Evolutionary conservation across 305 asterid species (phyloP), one percentile per base, ranked within the genome.

Genomic region (Fraxinus sp.): DNA sequence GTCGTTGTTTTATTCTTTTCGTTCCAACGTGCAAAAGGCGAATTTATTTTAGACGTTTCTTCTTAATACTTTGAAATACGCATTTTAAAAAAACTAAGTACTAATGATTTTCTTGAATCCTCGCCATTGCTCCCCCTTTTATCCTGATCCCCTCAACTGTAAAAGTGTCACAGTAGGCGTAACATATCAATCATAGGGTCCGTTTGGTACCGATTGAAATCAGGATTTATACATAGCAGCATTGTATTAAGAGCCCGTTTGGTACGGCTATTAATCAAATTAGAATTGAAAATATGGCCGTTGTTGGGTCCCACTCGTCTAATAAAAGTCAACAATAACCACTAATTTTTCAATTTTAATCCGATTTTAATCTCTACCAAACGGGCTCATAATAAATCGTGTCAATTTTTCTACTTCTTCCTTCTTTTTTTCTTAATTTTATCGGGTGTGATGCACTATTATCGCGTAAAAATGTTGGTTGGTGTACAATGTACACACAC

Each of bases 401-500:
- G 33, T 5, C 44, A 8, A 76, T 75, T 75, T 20, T 37, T n/a
- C 78, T n/a, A 55, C 26, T 55, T 7, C n/a, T 14, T 5, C 66
- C 26, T 55, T 7, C n/a, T 14, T 5, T 24, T 55, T 55, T 6
- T n/a, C 3, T 18, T 55, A 1, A 4, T 2, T 55, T 55, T 30
- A 68, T 3, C 4, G 3, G 6, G 71, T 82, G 78, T 2, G 76
- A 76, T n/a, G 20, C 68, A 64, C 16, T 30, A 4, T 44, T 71
- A 59, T 20, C 14, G 71, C 32, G 14, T 20, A 7, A 59, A 20
- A 59, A 20, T 20, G 70, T 59, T 7, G 79, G 76, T 36, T 73
- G 83, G 82, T 73, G 33, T 26, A 72, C 82, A 28, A 5, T 72
- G 35, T 78, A 37, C 75, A 35, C 22, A 41, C 85, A 52, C 79